Evolutionary conservation across 805 yeast species (phyloP).

Genomic region (Millerago galiae): DNA sequence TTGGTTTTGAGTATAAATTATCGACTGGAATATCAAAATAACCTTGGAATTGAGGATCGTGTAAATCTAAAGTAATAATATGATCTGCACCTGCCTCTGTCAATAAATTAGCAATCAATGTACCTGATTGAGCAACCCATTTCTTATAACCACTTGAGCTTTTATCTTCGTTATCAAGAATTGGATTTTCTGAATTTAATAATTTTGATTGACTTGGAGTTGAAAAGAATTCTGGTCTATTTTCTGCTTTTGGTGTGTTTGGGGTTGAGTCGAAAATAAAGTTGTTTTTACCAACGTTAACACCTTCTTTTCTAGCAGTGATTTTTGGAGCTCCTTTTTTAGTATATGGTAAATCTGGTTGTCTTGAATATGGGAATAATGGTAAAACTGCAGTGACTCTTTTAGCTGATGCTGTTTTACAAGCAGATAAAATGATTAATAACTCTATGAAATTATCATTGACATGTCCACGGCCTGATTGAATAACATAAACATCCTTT

Average conservation of each 20-base stretch:
- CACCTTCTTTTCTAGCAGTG: background rate
- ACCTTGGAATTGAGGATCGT: constrained; percentile 97
- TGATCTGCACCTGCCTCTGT: constrained; percentile 95
- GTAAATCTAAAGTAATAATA: constrained; percentile 94
- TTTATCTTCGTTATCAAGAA: constrained; percentile 15
- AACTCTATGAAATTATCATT: constrained; percentile 96
- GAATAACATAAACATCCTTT: constrained; percentile 93
- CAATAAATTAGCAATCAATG: constrained; percentile 79
- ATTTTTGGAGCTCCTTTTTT: constrained; percentile 61
- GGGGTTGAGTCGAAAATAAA: constrained; percentile 46
- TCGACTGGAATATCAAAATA: constrained; percentile 96
- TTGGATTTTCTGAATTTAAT: constrained; percentile 29
- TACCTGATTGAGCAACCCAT: constrained; percentile 96
- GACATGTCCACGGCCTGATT: constrained; percentile 74
- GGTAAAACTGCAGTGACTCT: constrained; percentile 95
- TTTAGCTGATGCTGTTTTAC: constrained; percentile 95
- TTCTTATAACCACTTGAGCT: constrained; percentile 66
- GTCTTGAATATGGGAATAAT: constrained; percentile 91
- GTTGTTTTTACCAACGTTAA: constrained; percentile 18
- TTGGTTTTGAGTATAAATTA: constrained; percentile 82
- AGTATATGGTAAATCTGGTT: constrained; percentile 87
- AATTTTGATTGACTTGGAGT: constrained; percentile 6
- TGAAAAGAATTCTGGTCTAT: constrained; percentile 3
- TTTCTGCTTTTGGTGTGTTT: constrained; percentile 27
- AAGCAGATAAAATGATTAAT: constrained; percentile 85